A percentile compares a stretch with the other conserved stretches of the same genome.
Conservation (phyloP, 2,329 filamentous ascomycete genomes). For the Ophiostoma himal-ulmi region DNA sequence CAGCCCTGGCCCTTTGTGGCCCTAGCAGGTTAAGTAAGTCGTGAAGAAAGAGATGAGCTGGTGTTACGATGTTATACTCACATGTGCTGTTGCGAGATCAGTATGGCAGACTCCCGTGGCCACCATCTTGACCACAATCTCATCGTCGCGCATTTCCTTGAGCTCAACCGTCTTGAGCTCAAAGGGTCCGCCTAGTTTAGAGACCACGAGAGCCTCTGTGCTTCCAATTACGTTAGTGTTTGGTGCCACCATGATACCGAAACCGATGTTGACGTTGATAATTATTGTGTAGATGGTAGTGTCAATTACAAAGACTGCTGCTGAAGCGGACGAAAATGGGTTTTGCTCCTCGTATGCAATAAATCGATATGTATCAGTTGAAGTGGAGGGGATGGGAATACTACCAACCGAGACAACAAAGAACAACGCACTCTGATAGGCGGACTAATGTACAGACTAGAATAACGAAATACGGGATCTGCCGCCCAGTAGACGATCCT, state of each 20-base stretch:
- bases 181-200: neutral
- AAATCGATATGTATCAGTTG: neutral
- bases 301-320: no score
- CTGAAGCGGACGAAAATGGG: no score
- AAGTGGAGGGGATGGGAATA: neutral
- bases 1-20: slow-evolving; percentile 1
- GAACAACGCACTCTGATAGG: neutral
- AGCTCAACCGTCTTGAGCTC: slow-evolving; percentile 8
- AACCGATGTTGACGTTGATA: neutral
- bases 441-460: neutral
- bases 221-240: neutral
- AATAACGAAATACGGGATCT: neutral
- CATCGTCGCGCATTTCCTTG: slow-evolving; percentile 17
- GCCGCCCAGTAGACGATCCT: neutral
- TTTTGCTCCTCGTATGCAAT: no score
- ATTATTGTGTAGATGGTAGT: neutral
- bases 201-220: slow-evolving; percentile 11
- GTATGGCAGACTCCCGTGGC: slow-evolving; percentile 31
- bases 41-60: neutral
- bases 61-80: neutral
- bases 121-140: slow-evolving; percentile 30
- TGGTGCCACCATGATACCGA: neutral
- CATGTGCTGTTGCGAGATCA: slow-evolving; percentile 20
- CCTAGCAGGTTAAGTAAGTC: neutral
- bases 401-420: neutral